These are phyloP conservation scores for Diutina mesorugosa DNA, from an alignment of 1,139 yeast genomes.

Conservation along the genomic window DNA sequence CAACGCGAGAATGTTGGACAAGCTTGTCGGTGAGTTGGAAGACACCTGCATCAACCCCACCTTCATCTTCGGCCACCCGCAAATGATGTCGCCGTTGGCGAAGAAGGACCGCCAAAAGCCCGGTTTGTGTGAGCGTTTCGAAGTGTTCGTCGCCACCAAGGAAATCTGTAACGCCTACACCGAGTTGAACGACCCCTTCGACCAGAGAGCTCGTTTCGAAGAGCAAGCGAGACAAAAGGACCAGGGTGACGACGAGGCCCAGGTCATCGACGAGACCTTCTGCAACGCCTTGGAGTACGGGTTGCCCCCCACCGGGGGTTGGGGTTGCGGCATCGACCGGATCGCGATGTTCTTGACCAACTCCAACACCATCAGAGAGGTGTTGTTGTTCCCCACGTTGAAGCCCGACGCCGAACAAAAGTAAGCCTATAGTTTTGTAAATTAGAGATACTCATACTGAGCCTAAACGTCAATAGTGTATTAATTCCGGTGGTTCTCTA, in stretches of 20 bases:
- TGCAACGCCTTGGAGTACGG: conserved; percentile 97
- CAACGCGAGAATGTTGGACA: conserved; percentile 97
- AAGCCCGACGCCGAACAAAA: conserved; percentile 54
- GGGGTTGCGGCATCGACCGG: conserved; percentile 99
- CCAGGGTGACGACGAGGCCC: conserved; percentile 99
- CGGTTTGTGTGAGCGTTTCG: conserved; percentile 96
- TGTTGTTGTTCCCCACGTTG: conserved; percentile 93
- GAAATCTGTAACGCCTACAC: conserved; percentile 98
- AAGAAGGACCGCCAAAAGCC: conserved; percentile 86
- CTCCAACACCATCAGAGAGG: conserved; percentile 96
- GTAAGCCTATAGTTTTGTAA: neutral
- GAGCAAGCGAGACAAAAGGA: conserved; percentile 98
- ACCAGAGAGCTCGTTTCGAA: conserved; percentile 93
- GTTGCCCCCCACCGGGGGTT: conserved; percentile 98
- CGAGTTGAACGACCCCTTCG: conserved; percentile 97
- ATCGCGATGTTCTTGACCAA: conserved; percentile 95
- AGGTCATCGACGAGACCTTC: conserved; percentile 90
- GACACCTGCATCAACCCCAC: conserved; percentile 94
- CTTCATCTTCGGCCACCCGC: conserved; percentile 96
- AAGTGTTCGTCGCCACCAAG: conserved; percentile 96
- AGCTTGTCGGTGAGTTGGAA: conserved; percentile 90
- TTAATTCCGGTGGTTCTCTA: neutral
- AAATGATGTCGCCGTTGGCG: conserved; percentile 99
- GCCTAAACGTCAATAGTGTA: neutral
- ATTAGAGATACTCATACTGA: neutral